These are phyloP conservation scores for Chalciporus sp. DNA, from an alignment of 1,284 basidiomycete genomes.

Conservation along the genomic window DNA sequence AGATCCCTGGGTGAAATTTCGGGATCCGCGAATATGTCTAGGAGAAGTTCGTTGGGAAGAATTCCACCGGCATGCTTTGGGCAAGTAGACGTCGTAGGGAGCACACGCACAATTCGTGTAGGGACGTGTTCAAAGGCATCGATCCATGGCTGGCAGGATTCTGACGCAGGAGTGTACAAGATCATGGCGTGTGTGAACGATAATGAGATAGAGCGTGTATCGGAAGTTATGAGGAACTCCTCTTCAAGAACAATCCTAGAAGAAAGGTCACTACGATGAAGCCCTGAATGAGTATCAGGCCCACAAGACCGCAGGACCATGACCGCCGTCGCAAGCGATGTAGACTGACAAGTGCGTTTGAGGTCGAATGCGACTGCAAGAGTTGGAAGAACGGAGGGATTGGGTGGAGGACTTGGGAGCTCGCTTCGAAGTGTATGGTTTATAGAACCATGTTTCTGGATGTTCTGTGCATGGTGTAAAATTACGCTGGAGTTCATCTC, in stretches of 20 bases:
- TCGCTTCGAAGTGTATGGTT: too few species aligned
- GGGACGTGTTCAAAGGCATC: neutral
- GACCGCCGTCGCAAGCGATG: too few species aligned
- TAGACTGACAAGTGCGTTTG: too few species aligned
- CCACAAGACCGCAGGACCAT: too few species aligned
- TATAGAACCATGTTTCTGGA: too few species aligned
- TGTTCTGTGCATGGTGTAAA: too few species aligned
- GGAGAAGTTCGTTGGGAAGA: constrained; percentile 1
- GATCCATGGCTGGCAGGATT: too few species aligned
- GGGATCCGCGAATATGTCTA: neutral
- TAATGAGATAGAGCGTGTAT: neutral
- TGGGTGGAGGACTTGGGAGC: too few species aligned
- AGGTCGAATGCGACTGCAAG: too few species aligned
- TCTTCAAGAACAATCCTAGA: neutral
- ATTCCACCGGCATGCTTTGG: neutral
- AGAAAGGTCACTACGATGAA: too few species aligned
- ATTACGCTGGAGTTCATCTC: too few species aligned
- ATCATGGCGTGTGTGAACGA: neutral
- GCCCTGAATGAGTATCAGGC: neutral
- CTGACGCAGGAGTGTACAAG: neutral
- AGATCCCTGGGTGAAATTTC: neutral
- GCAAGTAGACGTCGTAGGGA: neutral
- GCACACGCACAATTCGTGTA: neutral
- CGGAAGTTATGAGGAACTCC: neutral
- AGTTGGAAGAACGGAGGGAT: too few species aligned